Evolutionary conservation across 2,329 filamentous ascomycete genomes (phyloP).

Genomic region (Grosmannia serpens): DNA sequence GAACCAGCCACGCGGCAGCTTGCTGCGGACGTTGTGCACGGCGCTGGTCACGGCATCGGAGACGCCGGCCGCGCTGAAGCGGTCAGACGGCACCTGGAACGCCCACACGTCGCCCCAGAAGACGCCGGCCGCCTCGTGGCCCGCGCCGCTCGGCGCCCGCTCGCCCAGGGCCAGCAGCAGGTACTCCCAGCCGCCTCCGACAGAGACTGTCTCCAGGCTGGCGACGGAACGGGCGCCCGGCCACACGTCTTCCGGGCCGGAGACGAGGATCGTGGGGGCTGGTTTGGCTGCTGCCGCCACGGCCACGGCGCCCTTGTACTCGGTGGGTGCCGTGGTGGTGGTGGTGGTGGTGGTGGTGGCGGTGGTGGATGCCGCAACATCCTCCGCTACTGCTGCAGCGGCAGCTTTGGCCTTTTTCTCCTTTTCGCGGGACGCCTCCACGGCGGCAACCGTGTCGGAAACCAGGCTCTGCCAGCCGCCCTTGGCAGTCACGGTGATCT

Average conservation of each 20-base stretch:
- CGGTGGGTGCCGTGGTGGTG: background rate
- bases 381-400: background rate
- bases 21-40: constrained; percentile 24
- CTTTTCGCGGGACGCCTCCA: background rate
- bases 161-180: constrained; percentile 52
- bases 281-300: background rate
- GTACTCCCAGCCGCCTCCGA: constrained; percentile 50
- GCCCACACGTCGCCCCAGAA: constrained; percentile 53
- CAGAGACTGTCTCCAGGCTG: constrained; percentile 41
- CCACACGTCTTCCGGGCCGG: constrained; percentile 21
- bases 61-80: constrained; percentile 43
- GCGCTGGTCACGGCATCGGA: constrained; percentile 43
- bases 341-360: background rate
- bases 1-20: constrained; percentile 8
- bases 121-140: constrained; percentile 38
- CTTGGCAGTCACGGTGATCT: constrained; percentile 37
- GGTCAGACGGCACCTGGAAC: constrained; percentile 46
- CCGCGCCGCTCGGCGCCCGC: constrained; percentile 33
- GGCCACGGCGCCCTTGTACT: constrained; percentile 19
- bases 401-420: constrained; percentile 20
- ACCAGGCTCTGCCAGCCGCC: constrained; percentile 37
- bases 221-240: constrained; percentile 43
- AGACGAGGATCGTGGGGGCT: constrained; percentile 6
- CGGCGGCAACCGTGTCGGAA: constrained; percentile 9
- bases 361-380: constrained; percentile 1